Base-by-base conservation (phyloP, 306 rosid genomes). In the Calophaca sinica region DNA sequence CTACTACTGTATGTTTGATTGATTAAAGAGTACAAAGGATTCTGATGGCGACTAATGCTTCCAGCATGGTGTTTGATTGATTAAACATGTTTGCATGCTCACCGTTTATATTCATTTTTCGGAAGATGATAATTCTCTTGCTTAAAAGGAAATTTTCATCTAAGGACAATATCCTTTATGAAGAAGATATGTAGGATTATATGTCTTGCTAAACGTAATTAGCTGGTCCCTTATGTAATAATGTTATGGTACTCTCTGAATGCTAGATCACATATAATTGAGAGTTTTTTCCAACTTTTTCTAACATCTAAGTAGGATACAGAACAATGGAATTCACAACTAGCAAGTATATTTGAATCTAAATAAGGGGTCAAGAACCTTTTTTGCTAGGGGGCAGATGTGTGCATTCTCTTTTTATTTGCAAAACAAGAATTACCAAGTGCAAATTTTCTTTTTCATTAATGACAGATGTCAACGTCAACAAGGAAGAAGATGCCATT, bases 401-500 rank as follows among this genome's bases (percentile, higher is more conserved):
- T n/a, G 32, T 20, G 26, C 26, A 20, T 20, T 46, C 9, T 45
- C 1, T 66, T 72, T 51, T 60, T 5, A 20, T 20, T 20, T 20
- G 26, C 12, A 15, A 64, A 53, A 66, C 71, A 51, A 59, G 42
- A 51, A 35, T 77, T 68, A 62, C 59, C 26, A 26, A 74, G 38
- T 57, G 73, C 26, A 26, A 33, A 57, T 80, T 65, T 82, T 76
- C n/a, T 58, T 52, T 61, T 42, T 77, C n/a, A n/a, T 58, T 32
- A 6, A 38, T 66, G 42, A 73, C 91, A 96, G 97, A 92, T 81
- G 72, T 90, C 70, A 92, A 89, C 83, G 63, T 88, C 81, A 79
- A 84, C 87, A 73, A 77, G 82, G 97, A 96, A 68, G 97, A 91
- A 54, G 97, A 84, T 74, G 70, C n/a, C 12, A 89, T 96, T 70